Conservation (phyloP, 805 yeast species). For the Metahyphopichia silvanorum region DNA sequence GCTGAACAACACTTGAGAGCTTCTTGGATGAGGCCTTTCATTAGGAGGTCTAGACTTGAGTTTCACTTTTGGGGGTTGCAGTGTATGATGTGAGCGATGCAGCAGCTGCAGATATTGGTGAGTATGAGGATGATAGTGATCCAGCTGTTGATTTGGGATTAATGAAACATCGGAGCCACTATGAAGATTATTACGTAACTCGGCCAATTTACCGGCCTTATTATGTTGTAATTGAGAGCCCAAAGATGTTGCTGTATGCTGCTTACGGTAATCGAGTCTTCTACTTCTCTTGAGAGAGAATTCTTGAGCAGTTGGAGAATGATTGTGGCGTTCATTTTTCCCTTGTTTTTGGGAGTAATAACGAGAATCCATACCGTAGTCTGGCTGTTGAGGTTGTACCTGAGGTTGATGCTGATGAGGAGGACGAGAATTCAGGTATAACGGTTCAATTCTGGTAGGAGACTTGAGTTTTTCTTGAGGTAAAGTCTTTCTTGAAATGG, state of each 20-base stretch:
- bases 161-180: constrained; percentile 3
- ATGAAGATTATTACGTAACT: constrained; percentile 15
- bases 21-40: constrained; percentile 16
- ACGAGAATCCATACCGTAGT: neutral
- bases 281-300: constrained; percentile 37
- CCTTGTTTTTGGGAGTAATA: neutral
- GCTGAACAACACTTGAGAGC: constrained; percentile 33
- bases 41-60: constrained; percentile 4
- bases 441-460: neutral
- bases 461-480: neutral
- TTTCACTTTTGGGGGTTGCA: constrained; percentile 3
- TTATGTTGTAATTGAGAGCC: constrained; percentile 23
- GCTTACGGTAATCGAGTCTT: constrained; percentile 38
- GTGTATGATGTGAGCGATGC: constrained; percentile 1
- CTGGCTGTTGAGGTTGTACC: neutral
- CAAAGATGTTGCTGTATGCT: constrained; percentile 8
- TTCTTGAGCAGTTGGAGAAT: constrained; percentile 8
- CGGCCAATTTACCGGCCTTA: constrained; percentile 19
- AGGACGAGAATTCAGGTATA: neutral
- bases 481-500: constrained; percentile 4
- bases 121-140: constrained; percentile 2
- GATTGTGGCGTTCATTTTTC: constrained; percentile 1
- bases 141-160: constrained; percentile 1
- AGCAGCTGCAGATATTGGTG: constrained; percentile 5
- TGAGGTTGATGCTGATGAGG: neutral